These are phyloP conservation scores for Malus fusca DNA, from an alignment of 306 rosid genomes.

Conservation along the genomic window DNA sequence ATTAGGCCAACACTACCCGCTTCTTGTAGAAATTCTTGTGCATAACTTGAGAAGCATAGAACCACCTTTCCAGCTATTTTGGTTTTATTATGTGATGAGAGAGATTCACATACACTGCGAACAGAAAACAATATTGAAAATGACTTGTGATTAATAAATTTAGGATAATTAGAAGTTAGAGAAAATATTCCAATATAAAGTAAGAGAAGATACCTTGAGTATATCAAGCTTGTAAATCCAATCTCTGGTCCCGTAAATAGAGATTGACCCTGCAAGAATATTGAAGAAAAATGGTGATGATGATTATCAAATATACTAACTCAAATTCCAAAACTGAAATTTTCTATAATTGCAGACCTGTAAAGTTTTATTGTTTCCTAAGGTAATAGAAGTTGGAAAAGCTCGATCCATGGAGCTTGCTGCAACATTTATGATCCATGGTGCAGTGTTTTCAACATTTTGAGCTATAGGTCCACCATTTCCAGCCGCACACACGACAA, in stretches of 20 bases:
- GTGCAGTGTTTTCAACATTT: slow-evolving; percentile 31
- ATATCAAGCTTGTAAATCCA: slow-evolving; percentile 23
- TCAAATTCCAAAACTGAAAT: not conserved
- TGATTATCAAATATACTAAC: too few species aligned
- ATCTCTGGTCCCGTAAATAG: slow-evolving; percentile 21
- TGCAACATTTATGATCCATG: slow-evolving; percentile 37
- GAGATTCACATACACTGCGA: slow-evolving; percentile 25
- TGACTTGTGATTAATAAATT: too few species aligned
- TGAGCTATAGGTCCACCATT: slow-evolving; percentile 34
- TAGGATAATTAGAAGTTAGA: too few species aligned
- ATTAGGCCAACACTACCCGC: slow-evolving; percentile 4
- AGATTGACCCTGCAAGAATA: slow-evolving; percentile 17
- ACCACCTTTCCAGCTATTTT: slow-evolving; percentile 26
- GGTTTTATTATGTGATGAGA: slow-evolving; percentile 5
- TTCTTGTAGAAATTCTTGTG: too few species aligned
- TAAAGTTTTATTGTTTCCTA: too few species aligned
- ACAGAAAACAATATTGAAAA: not conserved
- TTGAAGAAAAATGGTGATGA: too few species aligned
- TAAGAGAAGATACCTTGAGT: not conserved
- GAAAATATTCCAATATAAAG: too few species aligned
- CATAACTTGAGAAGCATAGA: slow-evolving; percentile 28
- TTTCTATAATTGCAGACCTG: slow-evolving; percentile 11
- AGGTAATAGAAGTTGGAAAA: slow-evolving; percentile 33
- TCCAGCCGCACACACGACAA: slow-evolving; percentile 28
- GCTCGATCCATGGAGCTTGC: slow-evolving; percentile 37